phyloP scores from a whole-genome alignment of 2,329 filamentous ascomycete genomes.

The Penicillium sp. region DNA sequence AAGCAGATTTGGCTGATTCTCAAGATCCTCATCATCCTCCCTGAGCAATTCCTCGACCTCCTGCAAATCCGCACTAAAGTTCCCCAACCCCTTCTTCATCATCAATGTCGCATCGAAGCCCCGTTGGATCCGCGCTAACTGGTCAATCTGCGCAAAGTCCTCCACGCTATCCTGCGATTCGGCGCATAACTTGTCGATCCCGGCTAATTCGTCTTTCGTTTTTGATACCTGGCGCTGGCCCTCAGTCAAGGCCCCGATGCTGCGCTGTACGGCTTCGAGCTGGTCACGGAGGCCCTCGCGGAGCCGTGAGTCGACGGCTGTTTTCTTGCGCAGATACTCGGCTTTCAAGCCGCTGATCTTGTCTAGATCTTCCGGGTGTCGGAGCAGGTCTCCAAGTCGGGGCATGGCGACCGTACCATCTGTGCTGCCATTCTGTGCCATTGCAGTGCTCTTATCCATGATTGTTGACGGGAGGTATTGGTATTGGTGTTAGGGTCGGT shows the following conservation, averaged over 20 bases:
- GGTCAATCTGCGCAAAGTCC: slow-evolving; percentile 86
- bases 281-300: slow-evolving; percentile 87
- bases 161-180: slow-evolving; percentile 97
- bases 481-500: not conserved
- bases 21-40: slow-evolving; percentile 80
- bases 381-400: slow-evolving; percentile 88
- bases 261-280: slow-evolving; percentile 88
- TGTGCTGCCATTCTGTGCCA: slow-evolving; percentile 37
- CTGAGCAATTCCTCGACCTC: slow-evolving; percentile 75
- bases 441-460: slow-evolving; percentile 19
- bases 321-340: slow-evolving; percentile 93
- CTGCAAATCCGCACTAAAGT: slow-evolving; percentile 75
- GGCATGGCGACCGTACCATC: slow-evolving; percentile 66
- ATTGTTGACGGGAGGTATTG: slow-evolving; percentile 1
- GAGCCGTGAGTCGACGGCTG: slow-evolving; percentile 84
- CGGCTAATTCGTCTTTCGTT: slow-evolving; percentile 98
- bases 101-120: slow-evolving; percentile 93
- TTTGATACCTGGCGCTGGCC: slow-evolving; percentile 88
- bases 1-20: slow-evolving; percentile 89
- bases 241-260: slow-evolving; percentile 84
- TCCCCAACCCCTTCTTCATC: slow-evolving; percentile 89
- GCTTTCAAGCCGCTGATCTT: slow-evolving; percentile 87
- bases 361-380: slow-evolving; percentile 94
- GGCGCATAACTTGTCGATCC: slow-evolving; percentile 95
- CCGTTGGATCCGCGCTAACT: slow-evolving; percentile 62